These are phyloP conservation scores for Salvia hispanica DNA, from an alignment of 257 asterid species.

Conservation along the genomic window DNA sequence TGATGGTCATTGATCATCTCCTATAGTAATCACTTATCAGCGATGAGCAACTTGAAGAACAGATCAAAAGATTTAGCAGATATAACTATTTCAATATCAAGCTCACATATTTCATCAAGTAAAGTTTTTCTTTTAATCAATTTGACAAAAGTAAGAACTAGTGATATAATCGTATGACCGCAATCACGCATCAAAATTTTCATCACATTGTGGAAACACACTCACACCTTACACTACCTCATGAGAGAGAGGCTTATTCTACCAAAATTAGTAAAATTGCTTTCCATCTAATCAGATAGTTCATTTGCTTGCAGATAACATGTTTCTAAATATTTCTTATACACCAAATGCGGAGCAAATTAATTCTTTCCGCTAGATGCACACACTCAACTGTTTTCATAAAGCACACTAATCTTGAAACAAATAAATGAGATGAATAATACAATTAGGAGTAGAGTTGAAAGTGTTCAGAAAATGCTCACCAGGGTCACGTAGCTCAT, in stretches of 20 bases:
- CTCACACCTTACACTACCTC: background rate
- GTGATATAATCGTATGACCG: background rate
- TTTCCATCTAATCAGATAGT: background rate
- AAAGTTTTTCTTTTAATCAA: background rate
- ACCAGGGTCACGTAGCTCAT: slow-evolving; percentile 99
- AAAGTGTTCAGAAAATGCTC: slow-evolving; percentile 33
- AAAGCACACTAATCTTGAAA: slow-evolving; percentile 11
- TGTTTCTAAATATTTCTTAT: background rate
- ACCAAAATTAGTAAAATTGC: background rate
- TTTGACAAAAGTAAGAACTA: background rate
- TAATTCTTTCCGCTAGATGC: background rate
- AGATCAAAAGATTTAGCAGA: too few relatives aligned
- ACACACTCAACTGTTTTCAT: background rate
- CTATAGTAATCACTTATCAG: background rate
- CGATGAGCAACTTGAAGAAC: slow-evolving; percentile 5
- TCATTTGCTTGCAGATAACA: background rate
- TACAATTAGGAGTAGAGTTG: background rate
- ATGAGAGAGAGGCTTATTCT: background rate
- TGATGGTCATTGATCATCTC: background rate
- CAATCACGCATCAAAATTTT: background rate
- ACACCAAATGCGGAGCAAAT: background rate
- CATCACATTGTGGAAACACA: background rate
- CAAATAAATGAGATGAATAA: background rate
- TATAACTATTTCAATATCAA: slow-evolving; percentile 14
- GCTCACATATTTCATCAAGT: slow-evolving; percentile 2